Evolutionary conservation across 2,329 filamentous ascomycete genomes (phyloP).

Genomic region (Fusarium xyrophilum): DNA sequence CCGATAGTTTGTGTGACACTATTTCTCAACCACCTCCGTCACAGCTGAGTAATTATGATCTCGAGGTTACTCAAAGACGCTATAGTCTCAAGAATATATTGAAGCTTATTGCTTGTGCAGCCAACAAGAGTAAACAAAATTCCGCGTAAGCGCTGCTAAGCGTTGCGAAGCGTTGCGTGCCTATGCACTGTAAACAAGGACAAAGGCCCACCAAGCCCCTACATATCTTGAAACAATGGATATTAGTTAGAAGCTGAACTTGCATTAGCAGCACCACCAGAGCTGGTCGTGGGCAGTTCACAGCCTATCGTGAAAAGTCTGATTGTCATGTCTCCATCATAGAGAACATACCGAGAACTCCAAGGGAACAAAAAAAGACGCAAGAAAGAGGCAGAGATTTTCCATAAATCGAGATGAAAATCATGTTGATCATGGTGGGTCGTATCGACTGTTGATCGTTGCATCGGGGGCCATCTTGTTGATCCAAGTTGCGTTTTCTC

Average conservation of each 20-base stretch:
- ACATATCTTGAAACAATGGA: conserved; percentile 33
- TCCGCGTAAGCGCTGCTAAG: conserved; percentile 21
- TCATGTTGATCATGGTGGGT: background rate
- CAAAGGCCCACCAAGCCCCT: conserved; percentile 8
- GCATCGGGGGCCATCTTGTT: background rate
- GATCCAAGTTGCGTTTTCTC: background rate
- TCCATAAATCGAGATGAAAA: background rate
- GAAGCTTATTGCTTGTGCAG: background rate
- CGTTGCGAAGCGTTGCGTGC: background rate
- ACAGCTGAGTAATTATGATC: background rate
- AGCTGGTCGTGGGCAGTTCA: conserved; percentile 27
- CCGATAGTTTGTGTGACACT: conserved; percentile 3
- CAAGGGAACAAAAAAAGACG: conserved; percentile 18
- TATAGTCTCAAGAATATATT: background rate
- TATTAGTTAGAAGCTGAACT: conserved; percentile 8
- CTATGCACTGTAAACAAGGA: background rate
- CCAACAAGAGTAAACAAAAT: conserved; percentile 13
- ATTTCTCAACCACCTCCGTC: conserved; percentile 9
- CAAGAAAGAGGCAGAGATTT: conserved; percentile 22
- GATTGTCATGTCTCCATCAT: conserved; percentile 21
- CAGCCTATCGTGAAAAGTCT: conserved; percentile 29
- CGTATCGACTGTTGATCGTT: background rate
- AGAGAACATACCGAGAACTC: background rate
- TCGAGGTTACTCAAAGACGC: background rate
- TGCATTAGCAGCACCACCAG: conserved; percentile 32